Percentiles rank a stretch among this genome's conserved stretches.
phyloP scores from a whole-genome alignment of 352 stramenopile species.

The Pythium pectinolyticum region DNA sequence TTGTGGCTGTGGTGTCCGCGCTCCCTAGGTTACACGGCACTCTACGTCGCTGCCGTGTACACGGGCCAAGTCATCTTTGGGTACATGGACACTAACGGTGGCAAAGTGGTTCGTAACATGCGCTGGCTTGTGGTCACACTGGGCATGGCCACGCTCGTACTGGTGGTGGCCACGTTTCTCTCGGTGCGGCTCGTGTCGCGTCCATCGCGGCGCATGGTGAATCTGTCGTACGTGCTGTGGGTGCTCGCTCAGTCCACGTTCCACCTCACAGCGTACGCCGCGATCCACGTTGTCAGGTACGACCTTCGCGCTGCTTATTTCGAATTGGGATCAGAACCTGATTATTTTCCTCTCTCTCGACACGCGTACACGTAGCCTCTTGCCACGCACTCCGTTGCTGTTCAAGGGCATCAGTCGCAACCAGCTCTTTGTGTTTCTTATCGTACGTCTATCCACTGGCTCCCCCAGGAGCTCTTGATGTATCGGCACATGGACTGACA shows the following conservation, averaged over 20 bases:
- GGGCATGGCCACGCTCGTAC: conserved; percentile 40
- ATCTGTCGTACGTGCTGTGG: conserved; percentile 81
- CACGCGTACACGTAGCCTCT: conserved; percentile 38
- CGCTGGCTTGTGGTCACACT: conserved; percentile 60
- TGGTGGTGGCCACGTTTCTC: conserved; percentile 56
- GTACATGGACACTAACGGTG: conserved; percentile 59
- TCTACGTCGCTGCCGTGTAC: conserved; percentile 85
- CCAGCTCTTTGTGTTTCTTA: conserved; percentile 83
- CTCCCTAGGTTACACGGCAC: conserved; percentile 84
- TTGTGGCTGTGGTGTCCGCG: no score
- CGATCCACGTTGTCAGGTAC: conserved; percentile 66
- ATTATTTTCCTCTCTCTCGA: neutral
- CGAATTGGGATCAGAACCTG: neutral
- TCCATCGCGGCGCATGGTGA: conserved; percentile 80
- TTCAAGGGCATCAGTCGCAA: conserved; percentile 79
- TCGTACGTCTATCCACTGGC: conserved; percentile 37
- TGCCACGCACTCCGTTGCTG: conserved; percentile 61
- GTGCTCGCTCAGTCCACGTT: conserved; percentile 63
- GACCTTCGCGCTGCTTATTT: neutral
- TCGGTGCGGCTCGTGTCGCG: conserved; percentile 50
- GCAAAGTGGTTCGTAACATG: conserved; percentile 61
- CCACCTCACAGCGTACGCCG: conserved; percentile 56
- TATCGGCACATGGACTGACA: neutral
- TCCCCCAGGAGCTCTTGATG: neutral
- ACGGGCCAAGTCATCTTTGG: conserved; percentile 64